Evolutionary conservation across 2,329 filamentous ascomycete genomes (phyloP), one percentile per base, ranked within the genome.

Genomic region (Colletotrichum magnum): DNA sequence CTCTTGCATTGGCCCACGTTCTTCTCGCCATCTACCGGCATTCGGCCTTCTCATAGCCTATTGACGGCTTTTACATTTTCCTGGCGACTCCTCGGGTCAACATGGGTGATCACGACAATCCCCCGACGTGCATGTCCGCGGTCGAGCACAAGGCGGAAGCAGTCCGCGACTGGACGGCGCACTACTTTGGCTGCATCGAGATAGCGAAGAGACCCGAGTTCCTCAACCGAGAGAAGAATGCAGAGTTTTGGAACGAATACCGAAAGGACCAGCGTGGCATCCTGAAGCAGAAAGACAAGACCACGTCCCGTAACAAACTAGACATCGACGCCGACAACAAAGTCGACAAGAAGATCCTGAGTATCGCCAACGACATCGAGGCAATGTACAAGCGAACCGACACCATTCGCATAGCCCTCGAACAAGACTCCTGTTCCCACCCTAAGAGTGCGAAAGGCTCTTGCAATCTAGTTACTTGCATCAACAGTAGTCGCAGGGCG

Each of bases 171-270:
- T 28, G 51, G 6, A 18, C 39, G 2, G n/a, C 24, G 4, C 64
- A 68, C 3, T 68, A 68, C 39, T 53, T 64, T 18, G 59, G 59
- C 24, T 68, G 64, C 45, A 68, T 68, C 12, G 18, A 58, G 13
- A 57, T 64, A 12, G 24, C 32, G 5, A 51, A 64, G 16, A 45
- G 64, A 2, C 9, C 53, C 5, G 6, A 39, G 1, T 68, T 68
- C 36, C n/a, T 68, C 7, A n/a, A 53, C 45, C 52, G 13, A 13
- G 2, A 21, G 4, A 16, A 12, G 28, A 58, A 41, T 10, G 16
- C 6, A 2, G 7, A 13, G 3, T 32, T 41, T 4, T 56, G 43
- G 59, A 18, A 58, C 5, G 6, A 58, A 6, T 52, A 43, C 10
- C 5, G 39, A 4, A 2, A 53, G 16, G 12, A 24, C 10, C 45